Evolutionary conservation across 179 eudicot genomes (phyloP).

Genomic region (Actinidia chinensis): DNA sequence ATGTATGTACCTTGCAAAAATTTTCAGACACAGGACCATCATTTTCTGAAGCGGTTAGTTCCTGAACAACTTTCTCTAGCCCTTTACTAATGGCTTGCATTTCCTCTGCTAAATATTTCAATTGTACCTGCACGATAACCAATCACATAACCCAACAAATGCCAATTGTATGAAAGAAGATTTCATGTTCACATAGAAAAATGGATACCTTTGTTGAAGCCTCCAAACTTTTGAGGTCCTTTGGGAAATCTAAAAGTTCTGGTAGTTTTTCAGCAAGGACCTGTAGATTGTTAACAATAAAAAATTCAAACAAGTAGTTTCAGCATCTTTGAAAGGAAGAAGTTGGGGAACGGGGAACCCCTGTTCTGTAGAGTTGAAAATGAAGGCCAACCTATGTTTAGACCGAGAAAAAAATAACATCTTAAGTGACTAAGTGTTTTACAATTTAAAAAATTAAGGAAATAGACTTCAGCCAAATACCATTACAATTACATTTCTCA

Average conservation of each 20-base stretch:
- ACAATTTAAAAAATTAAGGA: not conserved
- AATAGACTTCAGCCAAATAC: not conserved
- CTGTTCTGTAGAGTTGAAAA: not conserved
- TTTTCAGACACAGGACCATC: conserved; percentile 70
- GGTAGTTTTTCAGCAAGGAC: conserved; percentile 72
- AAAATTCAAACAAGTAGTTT: not conserved
- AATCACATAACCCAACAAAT: conserved; percentile 7
- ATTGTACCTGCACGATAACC: conserved; percentile 58
- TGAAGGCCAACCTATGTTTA: not conserved
- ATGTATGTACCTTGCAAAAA: conserved; percentile 61
- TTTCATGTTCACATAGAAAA: not conserved
- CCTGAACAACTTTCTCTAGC: conserved; percentile 77
- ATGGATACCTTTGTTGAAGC: conserved; percentile 71
- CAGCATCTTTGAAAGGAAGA: not conserved
- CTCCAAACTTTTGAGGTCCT: conserved; percentile 74
- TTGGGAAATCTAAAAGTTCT: conserved; percentile 71
- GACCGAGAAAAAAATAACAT: not conserved
- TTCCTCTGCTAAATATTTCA: conserved; percentile 85
- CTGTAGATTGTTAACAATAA: conserved; percentile 32
- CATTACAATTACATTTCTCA: not conserved
- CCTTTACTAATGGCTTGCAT: conserved; percentile 88
- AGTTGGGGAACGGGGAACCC: not conserved
- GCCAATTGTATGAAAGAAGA: not conserved
- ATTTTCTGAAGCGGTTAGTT: conserved; percentile 66
- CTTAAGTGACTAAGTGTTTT: not conserved